Evolutionary conservation across 2,329 filamentous ascomycete genomes (phyloP).

Genomic region (Exophiala dermatitidis): DNA sequence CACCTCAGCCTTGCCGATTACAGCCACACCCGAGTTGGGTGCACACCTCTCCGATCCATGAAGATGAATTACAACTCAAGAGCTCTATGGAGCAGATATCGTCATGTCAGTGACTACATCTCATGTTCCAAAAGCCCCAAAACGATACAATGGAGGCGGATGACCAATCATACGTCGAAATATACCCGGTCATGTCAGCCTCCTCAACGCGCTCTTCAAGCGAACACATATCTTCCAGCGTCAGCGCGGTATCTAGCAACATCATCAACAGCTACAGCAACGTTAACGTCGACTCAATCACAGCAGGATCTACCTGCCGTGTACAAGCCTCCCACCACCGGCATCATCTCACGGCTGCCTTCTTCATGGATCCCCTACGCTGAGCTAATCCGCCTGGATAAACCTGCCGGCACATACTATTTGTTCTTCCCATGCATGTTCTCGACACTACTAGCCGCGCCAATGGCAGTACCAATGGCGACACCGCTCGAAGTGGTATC

Average conservation of each 20-base stretch:
- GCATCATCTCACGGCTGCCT: slow-evolving; percentile 42
- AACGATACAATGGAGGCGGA: neutral
- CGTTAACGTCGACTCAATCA: neutral
- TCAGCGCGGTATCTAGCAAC: slow-evolving; percentile 2
- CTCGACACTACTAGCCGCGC: slow-evolving; percentile 41
- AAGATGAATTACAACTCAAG: neutral
- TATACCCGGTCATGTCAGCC: neutral
- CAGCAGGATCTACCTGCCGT: slow-evolving; percentile 22
- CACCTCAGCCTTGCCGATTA: neutral
- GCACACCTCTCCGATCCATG: neutral
- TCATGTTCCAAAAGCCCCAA: too few species aligned
- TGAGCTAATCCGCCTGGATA: slow-evolving; percentile 48
- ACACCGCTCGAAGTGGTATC: slow-evolving; percentile 34
- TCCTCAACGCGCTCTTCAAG: neutral
- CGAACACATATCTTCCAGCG: neutral
- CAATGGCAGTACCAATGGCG: slow-evolving; percentile 31
- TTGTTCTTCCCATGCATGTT: slow-evolving; percentile 48
- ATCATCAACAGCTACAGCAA: neutral
- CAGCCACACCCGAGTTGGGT: neutral
- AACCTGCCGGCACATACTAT: slow-evolving; percentile 46
- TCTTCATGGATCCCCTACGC: slow-evolving; percentile 49
- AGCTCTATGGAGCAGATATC: neutral
- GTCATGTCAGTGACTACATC: too few species aligned
- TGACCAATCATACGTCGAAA: neutral
- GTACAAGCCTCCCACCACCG: slow-evolving; percentile 42